phyloP scores from a whole-genome alignment of 1,284 basidiomycete genomes.

The Coniophora puteana region DNA sequence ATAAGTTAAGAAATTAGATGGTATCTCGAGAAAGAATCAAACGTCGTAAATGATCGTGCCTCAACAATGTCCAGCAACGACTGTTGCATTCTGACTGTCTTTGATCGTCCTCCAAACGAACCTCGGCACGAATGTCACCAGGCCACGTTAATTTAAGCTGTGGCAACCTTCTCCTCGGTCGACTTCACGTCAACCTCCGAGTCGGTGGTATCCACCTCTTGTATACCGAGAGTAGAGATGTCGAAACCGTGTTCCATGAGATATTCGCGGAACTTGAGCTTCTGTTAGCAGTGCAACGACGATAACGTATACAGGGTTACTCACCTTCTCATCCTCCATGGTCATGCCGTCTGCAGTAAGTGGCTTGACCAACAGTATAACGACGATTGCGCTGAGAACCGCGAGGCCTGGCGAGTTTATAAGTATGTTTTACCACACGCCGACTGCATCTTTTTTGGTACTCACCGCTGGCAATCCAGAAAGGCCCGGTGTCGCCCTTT shows the following conservation, averaged over 20 bases:
- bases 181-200: neutral
- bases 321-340: constrained; percentile 65
- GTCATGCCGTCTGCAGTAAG: constrained; percentile 78
- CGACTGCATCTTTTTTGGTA: constrained; percentile 1
- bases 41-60: no score
- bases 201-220: constrained; percentile 15
- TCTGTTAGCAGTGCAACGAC: neutral
- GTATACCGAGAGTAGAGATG: constrained; percentile 62
- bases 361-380: constrained; percentile 73
- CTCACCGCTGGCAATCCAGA: constrained; percentile 73
- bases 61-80: no score
- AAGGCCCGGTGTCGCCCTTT: constrained; percentile 73
- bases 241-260: constrained; percentile 77
- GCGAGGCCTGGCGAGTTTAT: constrained; percentile 56
- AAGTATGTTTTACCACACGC: neutral
- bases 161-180: neutral
- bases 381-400: constrained; percentile 72
- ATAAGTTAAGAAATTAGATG: no score
- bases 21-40: no score
- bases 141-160: no score
- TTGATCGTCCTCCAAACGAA: no score
- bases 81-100: no score
- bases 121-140: no score
- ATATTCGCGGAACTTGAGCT: constrained; percentile 70
- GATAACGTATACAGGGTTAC: constrained; percentile 22